Percentiles rank a stretch among this genome's conserved stretches.
These are phyloP conservation scores for Mediolabrus comicus DNA, from an alignment of 108 stramenopile genomes.

Conservation along the genomic window DNA sequence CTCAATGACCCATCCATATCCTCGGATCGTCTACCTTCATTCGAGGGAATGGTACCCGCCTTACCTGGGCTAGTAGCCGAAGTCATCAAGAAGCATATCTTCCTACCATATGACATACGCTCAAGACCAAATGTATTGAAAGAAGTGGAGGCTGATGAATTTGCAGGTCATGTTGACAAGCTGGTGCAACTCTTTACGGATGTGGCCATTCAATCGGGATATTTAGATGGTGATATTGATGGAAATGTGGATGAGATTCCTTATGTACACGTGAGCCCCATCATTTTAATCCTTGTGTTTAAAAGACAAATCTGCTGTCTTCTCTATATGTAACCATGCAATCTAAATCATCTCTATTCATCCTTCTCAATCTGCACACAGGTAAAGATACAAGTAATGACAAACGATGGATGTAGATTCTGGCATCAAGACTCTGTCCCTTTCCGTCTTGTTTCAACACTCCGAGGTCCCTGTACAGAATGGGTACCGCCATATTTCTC, in stretches of 20 bases:
- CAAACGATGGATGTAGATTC: constrained; percentile 5
- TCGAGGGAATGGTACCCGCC: too few species aligned
- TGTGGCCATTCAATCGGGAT: not conserved
- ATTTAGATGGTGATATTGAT: not conserved
- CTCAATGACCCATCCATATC: too few species aligned
- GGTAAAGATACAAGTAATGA: constrained; percentile 7
- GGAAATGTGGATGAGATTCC: not conserved
- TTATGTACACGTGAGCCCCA: not conserved
- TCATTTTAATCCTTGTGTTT: not conserved
- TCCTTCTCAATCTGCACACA: not conserved
- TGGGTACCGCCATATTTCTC: constrained; percentile 7
- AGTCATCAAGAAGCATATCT: too few species aligned
- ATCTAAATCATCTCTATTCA: not conserved
- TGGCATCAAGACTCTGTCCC: constrained; percentile 19
- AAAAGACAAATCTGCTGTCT: not conserved
- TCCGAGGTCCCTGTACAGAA: constrained; percentile 6
- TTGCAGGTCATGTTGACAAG: too few species aligned
- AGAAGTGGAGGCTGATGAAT: too few species aligned
- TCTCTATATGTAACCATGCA: not conserved
- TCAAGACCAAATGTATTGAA: too few species aligned
- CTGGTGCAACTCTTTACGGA: too few species aligned
- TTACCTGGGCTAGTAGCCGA: too few species aligned
- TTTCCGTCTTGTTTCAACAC: not conserved
- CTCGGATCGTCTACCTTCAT: too few species aligned
- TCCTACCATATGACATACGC: too few species aligned